Base-by-base conservation (phyloP, 345 rosid genomes). In the thale cress (Arabidopsis thaliana) region DNA sequence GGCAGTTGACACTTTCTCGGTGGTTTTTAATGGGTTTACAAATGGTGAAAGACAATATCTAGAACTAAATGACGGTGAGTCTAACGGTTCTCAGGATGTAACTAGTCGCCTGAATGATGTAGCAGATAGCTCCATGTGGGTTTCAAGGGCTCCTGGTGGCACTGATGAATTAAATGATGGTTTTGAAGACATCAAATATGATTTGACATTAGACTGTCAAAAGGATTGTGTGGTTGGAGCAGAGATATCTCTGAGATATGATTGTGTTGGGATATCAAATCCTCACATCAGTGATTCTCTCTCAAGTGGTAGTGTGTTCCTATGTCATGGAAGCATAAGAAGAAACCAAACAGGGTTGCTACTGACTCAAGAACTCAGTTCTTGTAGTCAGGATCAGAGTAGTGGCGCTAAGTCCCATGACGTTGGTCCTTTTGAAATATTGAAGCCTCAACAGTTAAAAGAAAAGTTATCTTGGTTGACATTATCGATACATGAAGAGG, bases 401-500 rank as follows among this genome's bases (percentile, higher is more conserved):
- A 53, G 79, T 58, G 81, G 63, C 58, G 67, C 60, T 64, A 84
- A 80, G 40, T 73, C 81, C 53, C 66, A 42, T 60, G 86, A 82
- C 20, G 20, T 16, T 78, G 85, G 83, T 36, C 87, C 87, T 59
- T 51, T 80, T 58, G 86, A 89, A 65, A 76, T 66, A 78, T 83
- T 79, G 78, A 88, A 83, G 77, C 74, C 82, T 32, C 82, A 77
- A 56, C 93, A 83, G 61, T 67, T 88, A 11, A 63, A 65, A 24
- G 90, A 85, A 71, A 87, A 82, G 80, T 81, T 77, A 14, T 87
- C 97, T 6, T 95, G 99, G 99, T 83, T 95, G 76, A 83, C 90
- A 85, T 68, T 95, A 77, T 82, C 88, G 61, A 77, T 72, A 60
- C 92, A 90, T 36, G 97, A 89, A 80, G 91, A 95, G 80, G 98